phyloP scores from a whole-genome alignment of 208 protist genomes.

The Trypanosoma melophagium region DNA sequence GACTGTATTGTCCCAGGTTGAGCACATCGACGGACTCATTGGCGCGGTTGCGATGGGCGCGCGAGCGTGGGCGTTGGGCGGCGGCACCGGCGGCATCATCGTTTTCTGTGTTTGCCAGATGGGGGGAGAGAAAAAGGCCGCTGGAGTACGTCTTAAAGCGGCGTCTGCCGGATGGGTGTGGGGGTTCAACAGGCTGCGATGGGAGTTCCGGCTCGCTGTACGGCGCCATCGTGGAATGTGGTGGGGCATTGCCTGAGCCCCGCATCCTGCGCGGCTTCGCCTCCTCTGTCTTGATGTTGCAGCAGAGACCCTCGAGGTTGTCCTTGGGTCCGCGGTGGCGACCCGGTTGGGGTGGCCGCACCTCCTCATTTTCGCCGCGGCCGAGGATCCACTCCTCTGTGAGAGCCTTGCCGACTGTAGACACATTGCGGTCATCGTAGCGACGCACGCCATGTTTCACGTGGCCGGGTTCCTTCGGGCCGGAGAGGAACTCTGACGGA shows the following conservation, averaged over 20 bases:
- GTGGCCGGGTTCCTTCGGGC: constrained; percentile 60
- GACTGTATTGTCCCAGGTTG: constrained; percentile 68
- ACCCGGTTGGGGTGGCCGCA: background rate
- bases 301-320: constrained; percentile 28
- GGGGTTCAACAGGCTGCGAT: no score
- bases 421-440: constrained; percentile 48
- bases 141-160: constrained; percentile 7
- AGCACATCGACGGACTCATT: constrained; percentile 78
- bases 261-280: constrained; percentile 31
- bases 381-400: constrained; percentile 72
- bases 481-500: constrained; percentile 67
- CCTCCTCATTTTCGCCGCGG: constrained; percentile 26
- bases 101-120: background rate
- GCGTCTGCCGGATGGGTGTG: constrained; percentile 5
- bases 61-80: background rate
- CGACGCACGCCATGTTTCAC: constrained; percentile 61
- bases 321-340: constrained; percentile 23
- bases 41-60: constrained; percentile 33
- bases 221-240: constrained; percentile 27
- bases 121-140: constrained; percentile 10
- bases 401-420: constrained; percentile 61
- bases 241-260: constrained; percentile 16
- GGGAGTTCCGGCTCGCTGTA: constrained; percentile 35
- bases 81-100: no score
- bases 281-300: constrained; percentile 24